Conservation (phyloP, 345 rosid genomes). For the Eucalyptus cloeziana region DNA sequence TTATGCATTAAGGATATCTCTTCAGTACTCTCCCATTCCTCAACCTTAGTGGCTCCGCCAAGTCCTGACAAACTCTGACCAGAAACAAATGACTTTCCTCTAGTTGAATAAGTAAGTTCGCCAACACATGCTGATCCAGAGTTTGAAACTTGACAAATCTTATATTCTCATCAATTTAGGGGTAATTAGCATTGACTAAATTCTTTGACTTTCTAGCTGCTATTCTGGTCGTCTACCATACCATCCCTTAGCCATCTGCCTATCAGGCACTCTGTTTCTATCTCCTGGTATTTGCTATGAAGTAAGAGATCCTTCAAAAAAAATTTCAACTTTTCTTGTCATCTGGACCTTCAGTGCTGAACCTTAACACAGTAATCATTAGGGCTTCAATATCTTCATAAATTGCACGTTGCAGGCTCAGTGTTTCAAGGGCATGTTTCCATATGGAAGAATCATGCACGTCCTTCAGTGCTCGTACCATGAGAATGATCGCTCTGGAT, state of each 20-base stretch:
- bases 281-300: neutral
- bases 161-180: neutral
- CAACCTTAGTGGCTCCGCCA: neutral
- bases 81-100: neutral
- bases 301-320: neutral
- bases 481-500: neutral
- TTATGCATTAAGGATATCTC: constrained; percentile 1
- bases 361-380: neutral
- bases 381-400: neutral
- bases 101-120: neutral
- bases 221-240: neutral
- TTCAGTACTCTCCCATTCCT: constrained; percentile 1
- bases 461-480: neutral
- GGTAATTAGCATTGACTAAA: neutral
- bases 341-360: neutral
- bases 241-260: neutral
- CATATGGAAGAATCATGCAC: neutral
- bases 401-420: neutral
- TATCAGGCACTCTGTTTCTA: neutral
- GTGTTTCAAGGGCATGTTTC: neutral
- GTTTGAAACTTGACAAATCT: neutral
- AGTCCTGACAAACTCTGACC: neutral
- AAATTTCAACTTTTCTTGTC: neutral
- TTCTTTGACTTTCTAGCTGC: neutral
- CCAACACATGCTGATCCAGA: neutral